A percentile compares a stretch with the other conserved stretches of the same genome.
phyloP scores from a whole-genome alignment of 306 rosid species.

The Ormosia semicastrata region DNA sequence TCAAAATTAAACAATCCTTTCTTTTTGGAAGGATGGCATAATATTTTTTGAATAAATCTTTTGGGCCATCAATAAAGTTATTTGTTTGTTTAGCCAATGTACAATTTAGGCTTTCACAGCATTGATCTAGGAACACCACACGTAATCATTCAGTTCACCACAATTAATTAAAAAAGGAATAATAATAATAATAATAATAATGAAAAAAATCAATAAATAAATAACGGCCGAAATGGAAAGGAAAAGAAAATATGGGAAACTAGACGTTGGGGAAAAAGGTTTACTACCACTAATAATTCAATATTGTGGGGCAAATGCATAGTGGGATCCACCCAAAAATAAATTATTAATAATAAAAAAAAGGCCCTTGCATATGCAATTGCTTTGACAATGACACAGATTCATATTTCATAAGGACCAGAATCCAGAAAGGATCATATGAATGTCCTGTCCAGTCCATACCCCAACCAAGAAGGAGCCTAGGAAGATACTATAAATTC shows the following conservation, averaged over 20 bases:
- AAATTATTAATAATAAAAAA: no score
- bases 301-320: slow-evolving; percentile 30
- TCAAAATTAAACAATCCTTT: background rate
- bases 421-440: background rate
- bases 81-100: background rate
- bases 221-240: slow-evolving; percentile 11
- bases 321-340: background rate
- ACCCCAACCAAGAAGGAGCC: background rate
- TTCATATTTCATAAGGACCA: background rate
- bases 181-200: background rate
- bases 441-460: background rate
- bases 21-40: background rate
- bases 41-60: background rate
- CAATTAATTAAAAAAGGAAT: background rate
- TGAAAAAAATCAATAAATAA: background rate
- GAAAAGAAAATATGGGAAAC: background rate
- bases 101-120: background rate
- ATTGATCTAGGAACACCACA: background rate
- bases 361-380: background rate
- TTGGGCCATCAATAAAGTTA: background rate
- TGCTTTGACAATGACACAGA: background rate
- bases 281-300: background rate
- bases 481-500: background rate
- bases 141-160: background rate
- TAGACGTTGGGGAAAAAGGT: slow-evolving; percentile 53